Evolutionary conservation across 2,329 filamentous ascomycete genomes (phyloP), one percentile per base, ranked within the genome.

Genomic region (Diaporthe batatas): DNA sequence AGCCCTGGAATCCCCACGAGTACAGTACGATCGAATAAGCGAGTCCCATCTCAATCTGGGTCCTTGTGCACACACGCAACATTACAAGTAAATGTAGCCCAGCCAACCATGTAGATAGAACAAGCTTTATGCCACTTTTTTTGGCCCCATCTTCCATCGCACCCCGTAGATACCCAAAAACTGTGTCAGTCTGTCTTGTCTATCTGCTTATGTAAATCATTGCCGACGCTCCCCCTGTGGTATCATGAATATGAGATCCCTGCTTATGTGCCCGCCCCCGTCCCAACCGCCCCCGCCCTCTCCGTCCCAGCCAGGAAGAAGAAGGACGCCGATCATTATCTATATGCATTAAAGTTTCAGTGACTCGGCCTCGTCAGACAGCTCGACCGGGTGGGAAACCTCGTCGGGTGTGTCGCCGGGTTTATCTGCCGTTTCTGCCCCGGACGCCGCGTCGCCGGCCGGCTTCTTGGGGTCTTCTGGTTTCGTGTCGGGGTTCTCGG

Each of bases 201-300:
- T 65, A 65, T 36, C 29, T 65, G 44, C 44, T 32, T 25, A 23
- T 65, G 11, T 10, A 11, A n/a, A 49, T 47, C 21, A 11, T 23
- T 23, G 21, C 8, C 44, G 44, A 11, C 44, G 21, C 21, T 44
- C 12, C 12, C 47, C 25, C 36, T n/a, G 23, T 70, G 67, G 67
- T 73, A 73, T 73, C 67, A 70, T 70, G 57, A 55, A 57, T 49
- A 44, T n/a, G 39, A n/a, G n/a, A n/a, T 10, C 44, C 44, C 34
- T 29, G 29, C 29, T 5, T 29, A 29, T 29, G 5, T 29, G 29
- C 29, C 29, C 29, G 29, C 29, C 29, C n/a, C n/a, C n/a, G n/a
- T n/a, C n/a, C n/a, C n/a, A n/a, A n/a, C n/a, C n/a, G n/a, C n/a
- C n/a, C n/a, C n/a, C n/a, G n/a, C n/a, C n/a, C n/a, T n/a, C n/a